These are phyloP conservation scores for Ophiostoma tasmaniense DNA, from an alignment of 2,329 filamentous ascomycete genomes.

Conservation along the genomic window DNA sequence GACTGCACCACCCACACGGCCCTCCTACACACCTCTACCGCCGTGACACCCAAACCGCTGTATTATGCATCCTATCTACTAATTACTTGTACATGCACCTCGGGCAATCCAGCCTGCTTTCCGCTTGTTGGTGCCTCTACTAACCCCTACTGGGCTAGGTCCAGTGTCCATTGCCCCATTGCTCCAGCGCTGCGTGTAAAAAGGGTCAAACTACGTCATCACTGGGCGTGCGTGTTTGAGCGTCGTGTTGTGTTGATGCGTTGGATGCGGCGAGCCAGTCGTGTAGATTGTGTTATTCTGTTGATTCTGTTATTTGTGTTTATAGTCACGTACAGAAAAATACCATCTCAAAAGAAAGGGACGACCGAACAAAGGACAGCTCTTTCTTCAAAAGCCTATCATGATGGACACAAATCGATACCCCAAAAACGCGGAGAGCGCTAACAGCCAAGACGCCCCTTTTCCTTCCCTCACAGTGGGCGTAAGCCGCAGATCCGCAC, in stretches of 20 bases:
- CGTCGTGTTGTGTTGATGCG: not conserved
- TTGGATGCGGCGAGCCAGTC: too few species aligned
- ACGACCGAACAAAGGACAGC: not conserved
- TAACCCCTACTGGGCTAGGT: not conserved
- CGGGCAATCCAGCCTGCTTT: not conserved
- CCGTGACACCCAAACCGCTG: not conserved
- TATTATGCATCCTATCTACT: not conserved
- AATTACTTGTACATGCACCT: not conserved
- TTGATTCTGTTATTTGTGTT: too few species aligned
- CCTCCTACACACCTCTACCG: not conserved
- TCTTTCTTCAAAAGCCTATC: not conserved
- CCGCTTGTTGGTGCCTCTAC: not conserved
- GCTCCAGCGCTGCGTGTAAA: constrained; percentile 5
- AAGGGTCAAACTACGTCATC: constrained; percentile 3
- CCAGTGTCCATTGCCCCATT: not conserved
- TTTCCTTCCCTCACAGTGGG: constrained; percentile 8
- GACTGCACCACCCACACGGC: not conserved
- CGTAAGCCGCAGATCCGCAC: not conserved
- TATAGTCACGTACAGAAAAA: too few species aligned
- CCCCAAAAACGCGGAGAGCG: constrained; percentile 11
- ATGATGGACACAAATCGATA: not conserved
- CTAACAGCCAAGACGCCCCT: constrained; percentile 12
- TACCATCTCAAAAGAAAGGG: too few species aligned
- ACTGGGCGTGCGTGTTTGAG: not conserved
- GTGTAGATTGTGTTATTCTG: too few species aligned